Evolutionary conservation across 2,329 filamentous ascomycete species (phyloP).

Genomic region (Neoascochyta sp.): DNA sequence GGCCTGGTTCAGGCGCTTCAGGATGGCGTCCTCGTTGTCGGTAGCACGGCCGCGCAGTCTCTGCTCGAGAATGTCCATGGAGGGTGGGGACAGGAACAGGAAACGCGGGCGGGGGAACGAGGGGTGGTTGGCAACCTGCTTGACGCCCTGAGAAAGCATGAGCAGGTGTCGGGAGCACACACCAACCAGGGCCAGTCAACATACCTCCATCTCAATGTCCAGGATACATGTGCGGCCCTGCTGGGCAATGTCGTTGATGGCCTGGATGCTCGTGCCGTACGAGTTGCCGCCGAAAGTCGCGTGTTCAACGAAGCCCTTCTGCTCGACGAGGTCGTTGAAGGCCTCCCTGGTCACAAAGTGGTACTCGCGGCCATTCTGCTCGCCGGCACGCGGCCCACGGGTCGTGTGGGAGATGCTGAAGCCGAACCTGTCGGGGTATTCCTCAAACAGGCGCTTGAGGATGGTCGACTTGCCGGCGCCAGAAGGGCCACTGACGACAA

Average conservation of each 20-base stretch:
- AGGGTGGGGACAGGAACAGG: conserved; percentile 80
- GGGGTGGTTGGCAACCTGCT: conserved; percentile 75
- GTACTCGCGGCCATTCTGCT: conserved; percentile 75
- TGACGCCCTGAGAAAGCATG: conserved; percentile 62
- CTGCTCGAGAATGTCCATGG: conserved; percentile 67
- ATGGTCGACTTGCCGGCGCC: conserved; percentile 81
- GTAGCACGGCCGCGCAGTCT: conserved; percentile 45
- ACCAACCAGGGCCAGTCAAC: conserved; percentile 1
- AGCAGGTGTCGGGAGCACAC: background rate
- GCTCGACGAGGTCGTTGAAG: conserved; percentile 52
- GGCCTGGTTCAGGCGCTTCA: conserved; percentile 48
- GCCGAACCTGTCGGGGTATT: conserved; percentile 63
- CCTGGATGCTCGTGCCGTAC: conserved; percentile 80
- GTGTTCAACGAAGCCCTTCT: conserved; percentile 76
- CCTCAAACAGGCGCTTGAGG: conserved; percentile 66
- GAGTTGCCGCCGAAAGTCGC: conserved; percentile 80
- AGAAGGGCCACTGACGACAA: conserved; percentile 76
- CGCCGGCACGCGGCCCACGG: conserved; percentile 68
- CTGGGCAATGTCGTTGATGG: conserved; percentile 70
- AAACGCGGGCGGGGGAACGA: conserved; percentile 68
- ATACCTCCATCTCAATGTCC: conserved; percentile 94
- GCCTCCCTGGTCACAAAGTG: conserved; percentile 58
- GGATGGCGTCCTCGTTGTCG: conserved; percentile 48
- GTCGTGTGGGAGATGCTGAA: conserved; percentile 70
- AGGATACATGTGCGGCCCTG: conserved; percentile 74